phyloP scores from a whole-genome alignment of 2,329 filamentous ascomycete genomes.

The Sporothrix brasiliensis region DNA sequence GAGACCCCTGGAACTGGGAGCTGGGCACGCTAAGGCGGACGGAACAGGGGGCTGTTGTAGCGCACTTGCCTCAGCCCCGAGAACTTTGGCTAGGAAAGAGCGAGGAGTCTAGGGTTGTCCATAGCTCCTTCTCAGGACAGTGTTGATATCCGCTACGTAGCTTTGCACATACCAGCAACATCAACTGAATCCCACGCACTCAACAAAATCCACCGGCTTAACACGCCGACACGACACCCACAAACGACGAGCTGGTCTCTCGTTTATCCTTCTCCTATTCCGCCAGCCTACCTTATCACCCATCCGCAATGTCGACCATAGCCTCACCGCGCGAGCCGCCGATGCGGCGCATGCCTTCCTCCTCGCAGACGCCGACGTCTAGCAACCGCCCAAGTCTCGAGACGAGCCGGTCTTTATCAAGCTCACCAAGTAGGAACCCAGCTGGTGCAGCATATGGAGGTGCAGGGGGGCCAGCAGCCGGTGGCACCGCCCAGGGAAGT shows the following conservation, averaged over 20 bases:
- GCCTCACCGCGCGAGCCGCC: conserved; percentile 64
- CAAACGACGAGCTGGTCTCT: conserved; percentile 21
- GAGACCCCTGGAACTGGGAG: background rate
- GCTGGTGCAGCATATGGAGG: conserved; percentile 29
- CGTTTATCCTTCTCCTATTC: background rate
- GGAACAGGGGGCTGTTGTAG: background rate
- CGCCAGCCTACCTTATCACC: too few species aligned
- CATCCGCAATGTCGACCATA: conserved; percentile 62
- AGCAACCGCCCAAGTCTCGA: conserved; percentile 77
- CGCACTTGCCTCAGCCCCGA: background rate
- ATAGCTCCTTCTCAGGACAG: conserved; percentile 11
- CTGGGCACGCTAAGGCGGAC: background rate
- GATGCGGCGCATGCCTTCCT: conserved; percentile 59
- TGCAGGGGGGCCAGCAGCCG: conserved; percentile 38
- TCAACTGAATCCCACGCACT: background rate
- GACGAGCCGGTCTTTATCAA: conserved; percentile 60
- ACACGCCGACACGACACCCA: background rate
- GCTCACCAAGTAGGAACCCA: conserved; percentile 54
- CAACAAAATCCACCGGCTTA: background rate
- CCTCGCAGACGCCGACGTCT: conserved; percentile 63
- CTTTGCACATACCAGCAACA: background rate
- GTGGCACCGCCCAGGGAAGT: conserved; percentile 32
- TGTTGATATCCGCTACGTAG: background rate
- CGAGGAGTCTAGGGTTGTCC: background rate
- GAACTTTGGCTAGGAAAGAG: background rate